phyloP scores from a whole-genome alignment of 2,329 filamentous ascomycete genomes.

The Fusarium camptoceras region DNA sequence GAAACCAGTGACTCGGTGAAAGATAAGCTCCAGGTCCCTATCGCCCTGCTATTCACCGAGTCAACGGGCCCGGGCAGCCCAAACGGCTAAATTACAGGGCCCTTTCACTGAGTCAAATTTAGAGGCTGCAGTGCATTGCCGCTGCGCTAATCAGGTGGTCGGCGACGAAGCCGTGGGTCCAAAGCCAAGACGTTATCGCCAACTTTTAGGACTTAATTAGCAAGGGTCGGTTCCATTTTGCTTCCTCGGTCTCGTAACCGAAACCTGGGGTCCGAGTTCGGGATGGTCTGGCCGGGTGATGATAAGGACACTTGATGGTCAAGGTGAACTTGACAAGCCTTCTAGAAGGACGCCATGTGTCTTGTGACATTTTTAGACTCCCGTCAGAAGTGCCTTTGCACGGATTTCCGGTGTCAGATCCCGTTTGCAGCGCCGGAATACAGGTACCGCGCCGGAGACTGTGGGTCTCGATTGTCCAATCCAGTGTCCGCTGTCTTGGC shows the following conservation, averaged over 20 bases:
- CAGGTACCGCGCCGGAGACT: neutral
- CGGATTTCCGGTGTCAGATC: slow-evolving; percentile 13
- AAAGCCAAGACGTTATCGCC: slow-evolving; percentile 22
- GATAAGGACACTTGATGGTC: neutral
- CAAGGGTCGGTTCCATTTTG: slow-evolving; percentile 5
- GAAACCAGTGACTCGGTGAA: slow-evolving; percentile 39
- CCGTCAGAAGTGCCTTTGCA: neutral
- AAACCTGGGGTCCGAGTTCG: slow-evolving; percentile 31
- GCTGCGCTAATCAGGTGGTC: slow-evolving; percentile 28
- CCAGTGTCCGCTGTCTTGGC: neutral
- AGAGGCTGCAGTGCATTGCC: neutral
- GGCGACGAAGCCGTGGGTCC: slow-evolving; percentile 16
- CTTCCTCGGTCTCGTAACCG: slow-evolving; percentile 25
- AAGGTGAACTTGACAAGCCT: neutral
- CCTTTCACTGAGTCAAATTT: slow-evolving; percentile 35
- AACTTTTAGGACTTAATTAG: neutral
- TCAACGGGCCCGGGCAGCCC: slow-evolving; percentile 6
- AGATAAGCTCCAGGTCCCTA: slow-evolving; percentile 15
- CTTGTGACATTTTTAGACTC: slow-evolving; percentile 10
- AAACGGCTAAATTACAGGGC: neutral
- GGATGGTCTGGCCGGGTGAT: neutral
- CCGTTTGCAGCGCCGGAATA: neutral
- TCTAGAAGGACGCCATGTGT: slow-evolving; percentile 19
- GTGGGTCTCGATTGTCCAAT: neutral
- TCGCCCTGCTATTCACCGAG: slow-evolving; percentile 28